Conservation (phyloP, 176 grass and related monocot genomes). For the Oryza brachyantha region DNA sequence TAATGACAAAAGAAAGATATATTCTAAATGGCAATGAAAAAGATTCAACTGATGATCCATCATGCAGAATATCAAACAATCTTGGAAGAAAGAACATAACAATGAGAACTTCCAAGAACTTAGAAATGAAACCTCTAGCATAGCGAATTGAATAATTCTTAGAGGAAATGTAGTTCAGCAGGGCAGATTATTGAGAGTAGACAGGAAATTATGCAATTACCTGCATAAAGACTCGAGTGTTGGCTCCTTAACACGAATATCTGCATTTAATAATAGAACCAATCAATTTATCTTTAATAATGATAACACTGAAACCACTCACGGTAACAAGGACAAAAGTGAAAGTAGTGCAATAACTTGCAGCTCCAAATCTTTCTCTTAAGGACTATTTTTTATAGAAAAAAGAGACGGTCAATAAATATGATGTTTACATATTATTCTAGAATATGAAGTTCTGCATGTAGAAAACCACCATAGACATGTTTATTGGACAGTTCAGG, state of each 20-base stretch:
- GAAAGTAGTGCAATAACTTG: not conserved
- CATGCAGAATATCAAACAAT: not conserved
- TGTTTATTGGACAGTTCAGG: not conserved
- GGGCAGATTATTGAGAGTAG: not conserved
- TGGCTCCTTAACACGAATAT: constrained; percentile 96
- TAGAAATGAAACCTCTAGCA: constrained; percentile 14
- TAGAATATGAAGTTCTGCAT: not conserved
- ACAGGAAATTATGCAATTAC: constrained; percentile 13
- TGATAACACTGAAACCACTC: not conserved
- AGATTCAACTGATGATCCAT: not conserved
- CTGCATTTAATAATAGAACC: constrained; percentile 30
- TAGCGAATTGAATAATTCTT: not conserved
- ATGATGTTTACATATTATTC: not conserved
- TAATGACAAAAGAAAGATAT: not conserved
- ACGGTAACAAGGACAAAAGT: not conserved
- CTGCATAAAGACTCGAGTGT: constrained; percentile 92
- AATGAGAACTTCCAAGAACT: not conserved
- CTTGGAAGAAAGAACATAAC: not conserved
- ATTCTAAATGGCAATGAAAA: not conserved
- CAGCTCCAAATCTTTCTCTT: not conserved
- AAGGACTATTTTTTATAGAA: not conserved
- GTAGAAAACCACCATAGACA: not conserved
- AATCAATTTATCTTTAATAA: not conserved
- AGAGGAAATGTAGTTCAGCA: not conserved
- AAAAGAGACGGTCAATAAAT: not conserved